These are phyloP conservation scores for Lentinus brumalis DNA, from an alignment of 768 basidiomycete species.

Conservation along the genomic window DNA sequence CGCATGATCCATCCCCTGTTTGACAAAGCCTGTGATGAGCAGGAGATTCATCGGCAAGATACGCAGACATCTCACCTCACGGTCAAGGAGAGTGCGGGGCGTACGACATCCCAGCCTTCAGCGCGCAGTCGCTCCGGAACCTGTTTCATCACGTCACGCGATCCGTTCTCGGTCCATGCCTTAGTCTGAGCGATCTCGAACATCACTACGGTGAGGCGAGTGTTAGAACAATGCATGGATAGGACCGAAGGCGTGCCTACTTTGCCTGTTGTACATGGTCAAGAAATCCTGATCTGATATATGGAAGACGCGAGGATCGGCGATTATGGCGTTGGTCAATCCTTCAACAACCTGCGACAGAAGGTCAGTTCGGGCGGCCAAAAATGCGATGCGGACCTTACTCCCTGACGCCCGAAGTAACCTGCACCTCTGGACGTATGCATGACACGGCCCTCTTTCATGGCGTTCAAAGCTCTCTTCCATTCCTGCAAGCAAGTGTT, in stretches of 20 bases:
- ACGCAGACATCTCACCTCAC: conserved; percentile 33
- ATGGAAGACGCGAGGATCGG: conserved; percentile 30
- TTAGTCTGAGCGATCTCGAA: background rate
- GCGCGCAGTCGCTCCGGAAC: conserved; percentile 22
- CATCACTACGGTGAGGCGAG: background rate
- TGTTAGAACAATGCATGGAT: background rate
- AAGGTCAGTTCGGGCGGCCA: background rate
- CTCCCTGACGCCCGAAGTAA: background rate
- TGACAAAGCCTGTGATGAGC: too few relatives aligned
- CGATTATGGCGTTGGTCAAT: conserved; percentile 30
- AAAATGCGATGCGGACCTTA: background rate
- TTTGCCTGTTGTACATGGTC: conserved; percentile 23
- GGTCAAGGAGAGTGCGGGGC: conserved; percentile 39
- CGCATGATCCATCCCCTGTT: conserved; percentile 42
- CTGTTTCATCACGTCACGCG: conserved; percentile 22
- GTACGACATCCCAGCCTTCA: conserved; percentile 30
- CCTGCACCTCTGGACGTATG: too few relatives aligned
- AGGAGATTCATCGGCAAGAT: background rate
- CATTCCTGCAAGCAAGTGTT: too few relatives aligned
- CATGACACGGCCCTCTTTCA: too few relatives aligned
- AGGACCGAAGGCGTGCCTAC: conserved; percentile 8
- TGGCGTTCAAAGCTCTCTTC: too few relatives aligned
- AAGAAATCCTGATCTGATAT: conserved; percentile 23
- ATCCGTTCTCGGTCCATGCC: background rate
- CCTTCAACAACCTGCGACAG: conserved; percentile 18